These are phyloP conservation scores for Fusarium coicis DNA, from an alignment of 2,329 filamentous ascomycete species.

Conservation along the genomic window DNA sequence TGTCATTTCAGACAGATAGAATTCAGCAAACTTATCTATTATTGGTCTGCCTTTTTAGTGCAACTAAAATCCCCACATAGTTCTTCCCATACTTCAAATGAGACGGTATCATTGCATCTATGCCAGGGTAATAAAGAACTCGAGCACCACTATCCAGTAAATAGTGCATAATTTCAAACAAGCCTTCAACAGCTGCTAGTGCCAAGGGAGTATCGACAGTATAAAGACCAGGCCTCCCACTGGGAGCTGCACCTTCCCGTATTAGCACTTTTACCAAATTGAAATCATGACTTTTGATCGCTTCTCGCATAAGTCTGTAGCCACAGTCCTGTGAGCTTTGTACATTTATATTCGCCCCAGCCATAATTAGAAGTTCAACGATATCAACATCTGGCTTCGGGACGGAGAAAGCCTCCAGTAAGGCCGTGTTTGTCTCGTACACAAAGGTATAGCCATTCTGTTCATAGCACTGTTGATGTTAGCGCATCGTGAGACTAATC, in stretches of 20 bases:
- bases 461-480: neutral
- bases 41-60: neutral
- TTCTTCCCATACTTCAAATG: accelerated
- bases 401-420: accelerated
- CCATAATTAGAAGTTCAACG: neutral
- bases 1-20: accelerated
- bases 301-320: neutral
- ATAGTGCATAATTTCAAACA: neutral
- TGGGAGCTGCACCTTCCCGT: accelerated
- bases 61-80: accelerated
- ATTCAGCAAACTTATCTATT: accelerated
- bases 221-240: too few relatives aligned
- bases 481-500: accelerated
- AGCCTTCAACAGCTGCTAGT: accelerated
- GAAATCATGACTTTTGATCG: accelerated
- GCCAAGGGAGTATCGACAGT: accelerated
- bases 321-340: accelerated
- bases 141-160: neutral
- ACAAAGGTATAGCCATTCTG: accelerated
- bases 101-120: accelerated
- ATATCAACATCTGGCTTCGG: accelerated
- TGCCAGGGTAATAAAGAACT: accelerated
- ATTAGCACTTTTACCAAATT: neutral
- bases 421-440: accelerated
- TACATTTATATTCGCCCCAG: accelerated